Base-by-base conservation (phyloP, 2,329 filamentous ascomycete genomes). In the Diaporthe longicolla region DNA sequence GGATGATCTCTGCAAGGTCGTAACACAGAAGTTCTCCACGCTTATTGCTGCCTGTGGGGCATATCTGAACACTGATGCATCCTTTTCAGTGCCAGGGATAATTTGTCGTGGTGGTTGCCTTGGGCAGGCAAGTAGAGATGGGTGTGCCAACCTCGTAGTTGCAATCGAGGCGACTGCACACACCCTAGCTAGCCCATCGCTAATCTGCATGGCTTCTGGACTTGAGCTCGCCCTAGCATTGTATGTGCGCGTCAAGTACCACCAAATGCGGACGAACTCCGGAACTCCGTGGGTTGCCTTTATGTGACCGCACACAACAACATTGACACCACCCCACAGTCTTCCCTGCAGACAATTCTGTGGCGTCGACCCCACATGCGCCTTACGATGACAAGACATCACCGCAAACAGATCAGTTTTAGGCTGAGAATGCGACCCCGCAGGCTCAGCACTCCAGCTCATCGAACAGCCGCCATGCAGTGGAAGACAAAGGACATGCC, bases 401-500 rank as follows among this genome's bases (percentile, higher is more conserved):
- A 13, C 63, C 48, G 63, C 29, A 54, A 54, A 40, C 32, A 68
- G 32, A 54, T 21, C 13, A 4, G 21, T n/a, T 37, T 19, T 24
- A 40, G 48, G 13, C 32, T 26, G 45, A 37, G 63, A 54, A 7
- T 7, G n/a, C 15, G 4, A 8, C 21, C 32, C n/a, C 32, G n/a
- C 45, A 10, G 48, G 48, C n/a, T 68, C 10, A 21, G 63, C 32
- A 26, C 21, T 40, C 29, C 29, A 37, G 63, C 45, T 40, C 45
- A 29, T 26, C 29, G 32, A 35, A 26, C 61, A 24, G 1, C 32
- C 6, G 29, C 13, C 29, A 13, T 21, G 63, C 15, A 26, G 29
- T 37, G 21, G 21, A n/a, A 13, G 32, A 68, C 63, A 68, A 54
- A 68, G 63, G 45, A 68, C 63, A 68, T 68, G 29, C 63, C 63